phyloP scores from a whole-genome alignment of 2,329 filamentous ascomycete genomes.

The Calonectria leucothoes region DNA sequence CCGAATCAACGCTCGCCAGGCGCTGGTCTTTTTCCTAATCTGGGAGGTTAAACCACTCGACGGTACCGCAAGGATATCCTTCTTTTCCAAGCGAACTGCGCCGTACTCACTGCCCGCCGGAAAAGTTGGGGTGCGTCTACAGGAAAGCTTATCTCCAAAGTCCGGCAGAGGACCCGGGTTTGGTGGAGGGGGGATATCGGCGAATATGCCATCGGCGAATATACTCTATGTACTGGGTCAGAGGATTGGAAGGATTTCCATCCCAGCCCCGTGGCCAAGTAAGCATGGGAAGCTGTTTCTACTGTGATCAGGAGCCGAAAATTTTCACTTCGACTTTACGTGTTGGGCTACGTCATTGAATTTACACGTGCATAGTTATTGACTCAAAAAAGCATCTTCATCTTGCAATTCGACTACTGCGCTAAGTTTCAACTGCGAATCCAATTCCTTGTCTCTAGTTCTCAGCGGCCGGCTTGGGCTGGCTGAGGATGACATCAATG shows the following conservation, averaged over 20 bases:
- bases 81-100: no score
- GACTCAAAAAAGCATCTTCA: not conserved
- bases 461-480: constrained; percentile 3
- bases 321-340: no score
- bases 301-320: no score
- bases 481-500: constrained; percentile 43
- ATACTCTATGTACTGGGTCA: no score
- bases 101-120: no score
- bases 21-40: not conserved
- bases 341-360: not conserved
- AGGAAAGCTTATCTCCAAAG: not conserved
- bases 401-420: not conserved
- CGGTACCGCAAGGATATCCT: no score
- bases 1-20: not conserved
- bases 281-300: no score
- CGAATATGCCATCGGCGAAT: no score
- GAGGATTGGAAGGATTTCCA: no score
- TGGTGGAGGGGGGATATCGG: no score
- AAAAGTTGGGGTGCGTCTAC: not conserved
- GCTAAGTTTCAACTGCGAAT: not conserved
- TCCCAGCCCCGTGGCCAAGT: no score
- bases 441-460: not conserved
- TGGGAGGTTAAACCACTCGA: not conserved
- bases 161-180: not conserved
- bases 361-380: not conserved